Conservation (phyloP, 805 yeast genomes). For the Candida berthetii region DNA sequence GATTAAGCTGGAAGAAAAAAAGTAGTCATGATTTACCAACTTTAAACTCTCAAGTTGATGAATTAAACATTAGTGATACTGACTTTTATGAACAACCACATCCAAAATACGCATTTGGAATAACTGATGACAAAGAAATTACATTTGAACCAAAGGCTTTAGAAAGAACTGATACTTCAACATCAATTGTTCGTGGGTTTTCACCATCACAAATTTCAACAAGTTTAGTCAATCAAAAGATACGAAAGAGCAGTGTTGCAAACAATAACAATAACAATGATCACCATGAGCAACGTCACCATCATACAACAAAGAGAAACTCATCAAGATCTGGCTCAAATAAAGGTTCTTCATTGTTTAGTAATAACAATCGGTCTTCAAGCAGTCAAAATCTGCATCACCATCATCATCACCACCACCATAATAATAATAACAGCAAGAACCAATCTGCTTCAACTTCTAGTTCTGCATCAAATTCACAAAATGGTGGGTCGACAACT, state of each 20-base stretch:
- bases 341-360: neutral
- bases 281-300: neutral
- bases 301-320: neutral
- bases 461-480: neutral
- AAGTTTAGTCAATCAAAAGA: neutral
- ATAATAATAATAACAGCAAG: too few relatives aligned
- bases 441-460: neutral
- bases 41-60: neutral
- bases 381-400: neutral
- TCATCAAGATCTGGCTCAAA: neutral
- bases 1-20: conserved; percentile 10
- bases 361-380: neutral
- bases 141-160: conserved; percentile 6
- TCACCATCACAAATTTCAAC: conserved; percentile 9
- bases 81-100: conserved; percentile 22
- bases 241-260: neutral
- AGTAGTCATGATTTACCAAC: conserved; percentile 10
- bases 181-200: conserved; percentile 22
- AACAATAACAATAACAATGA: neutral
- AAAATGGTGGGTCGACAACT: neutral
- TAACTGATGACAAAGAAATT: conserved; percentile 5
- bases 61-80: conserved; percentile 9
- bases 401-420: too few relatives aligned
- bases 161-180: conserved; percentile 18
- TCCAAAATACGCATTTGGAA: conserved; percentile 22